Percentiles rank a stretch among this genome's conserved stretches.
Evolutionary conservation across 768 basidiomycete species (phyloP).

Genomic region (Mycena galericulata): DNA sequence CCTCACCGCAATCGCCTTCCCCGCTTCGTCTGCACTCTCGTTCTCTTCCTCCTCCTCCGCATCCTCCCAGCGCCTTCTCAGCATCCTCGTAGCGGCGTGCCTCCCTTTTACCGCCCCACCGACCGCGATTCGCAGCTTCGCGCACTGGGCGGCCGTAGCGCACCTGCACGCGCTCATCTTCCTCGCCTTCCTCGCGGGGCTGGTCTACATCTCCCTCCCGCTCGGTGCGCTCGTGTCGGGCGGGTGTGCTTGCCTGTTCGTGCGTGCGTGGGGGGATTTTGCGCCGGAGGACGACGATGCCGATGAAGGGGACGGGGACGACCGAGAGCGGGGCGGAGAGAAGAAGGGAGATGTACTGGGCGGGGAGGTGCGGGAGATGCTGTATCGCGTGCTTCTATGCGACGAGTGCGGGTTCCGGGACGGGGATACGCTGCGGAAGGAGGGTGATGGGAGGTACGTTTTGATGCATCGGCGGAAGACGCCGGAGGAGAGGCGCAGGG

Average conservation of each 20-base stretch:
- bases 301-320: neutral
- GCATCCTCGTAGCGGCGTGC: neutral
- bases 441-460: slow-evolving; percentile 16
- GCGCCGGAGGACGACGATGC: neutral
- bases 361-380: slow-evolving; percentile 25
- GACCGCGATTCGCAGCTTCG: slow-evolving; percentile 19
- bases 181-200: slow-evolving; percentile 17
- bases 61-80: neutral
- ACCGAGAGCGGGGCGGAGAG: too few relatives aligned
- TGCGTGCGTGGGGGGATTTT: slow-evolving; percentile 27
- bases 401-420: slow-evolving; percentile 26
- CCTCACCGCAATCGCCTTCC: slow-evolving; percentile 23
- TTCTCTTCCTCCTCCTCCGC: neutral
- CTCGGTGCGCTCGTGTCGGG: slow-evolving; percentile 12
- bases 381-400: slow-evolving; percentile 20
- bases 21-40: slow-evolving; percentile 1
- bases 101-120: slow-evolving; percentile 25
- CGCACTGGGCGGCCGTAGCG: slow-evolving; percentile 33
- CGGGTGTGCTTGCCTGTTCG: neutral
- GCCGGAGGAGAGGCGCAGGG: slow-evolving; percentile 2
- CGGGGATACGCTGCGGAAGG: slow-evolving; percentile 9
- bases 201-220: slow-evolving; percentile 12
- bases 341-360: slow-evolving; percentile 2
- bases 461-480: neutral
- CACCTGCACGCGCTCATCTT: slow-evolving; percentile 30